Evolutionary conservation across 768 basidiomycete species (phyloP).

Genomic region (Tylopilus subfusipes): DNA sequence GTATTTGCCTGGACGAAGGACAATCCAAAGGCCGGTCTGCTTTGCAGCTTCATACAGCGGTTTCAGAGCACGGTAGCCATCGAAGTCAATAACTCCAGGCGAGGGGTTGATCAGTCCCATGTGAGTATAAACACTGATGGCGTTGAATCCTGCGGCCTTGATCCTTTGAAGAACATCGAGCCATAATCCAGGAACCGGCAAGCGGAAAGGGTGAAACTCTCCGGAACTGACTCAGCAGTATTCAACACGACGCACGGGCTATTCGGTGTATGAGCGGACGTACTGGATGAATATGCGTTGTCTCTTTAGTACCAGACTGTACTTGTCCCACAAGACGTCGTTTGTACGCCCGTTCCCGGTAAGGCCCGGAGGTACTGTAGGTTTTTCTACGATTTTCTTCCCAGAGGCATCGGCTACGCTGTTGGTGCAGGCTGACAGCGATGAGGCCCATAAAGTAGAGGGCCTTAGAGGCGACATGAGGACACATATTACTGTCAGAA

Average conservation of each 20-base stretch:
- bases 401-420: neutral
- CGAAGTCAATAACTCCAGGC: conserved; percentile 69
- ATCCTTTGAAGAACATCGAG: conserved; percentile 77
- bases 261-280: conserved; percentile 25
- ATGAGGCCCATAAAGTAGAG: neutral
- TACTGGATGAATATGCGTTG: conserved; percentile 74
- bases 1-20: conserved; percentile 69
- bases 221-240: conserved; percentile 54
- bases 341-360: conserved; percentile 34
- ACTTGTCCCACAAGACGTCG: conserved; percentile 59
- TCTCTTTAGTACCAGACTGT: conserved; percentile 64
- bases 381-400: neutral
- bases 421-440: conserved; percentile 23
- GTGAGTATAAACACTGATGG: conserved; percentile 73
- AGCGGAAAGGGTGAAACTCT: conserved; percentile 80
- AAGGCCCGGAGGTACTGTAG: conserved; percentile 4
- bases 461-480: conserved; percentile 11
- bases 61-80: conserved; percentile 62
- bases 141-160: conserved; percentile 79
- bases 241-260: neutral
- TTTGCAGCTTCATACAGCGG: conserved; percentile 74
- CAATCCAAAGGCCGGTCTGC: conserved; percentile 71
- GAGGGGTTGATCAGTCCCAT: conserved; percentile 78
- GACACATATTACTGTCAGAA: conserved; percentile 16
- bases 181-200: conserved; percentile 80